A percentile compares a stretch with the other conserved stretches of the same genome.
Evolutionary conservation across 352 stramenopile genomes (phyloP).

Genomic region (Phytophthora citricola): DNA sequence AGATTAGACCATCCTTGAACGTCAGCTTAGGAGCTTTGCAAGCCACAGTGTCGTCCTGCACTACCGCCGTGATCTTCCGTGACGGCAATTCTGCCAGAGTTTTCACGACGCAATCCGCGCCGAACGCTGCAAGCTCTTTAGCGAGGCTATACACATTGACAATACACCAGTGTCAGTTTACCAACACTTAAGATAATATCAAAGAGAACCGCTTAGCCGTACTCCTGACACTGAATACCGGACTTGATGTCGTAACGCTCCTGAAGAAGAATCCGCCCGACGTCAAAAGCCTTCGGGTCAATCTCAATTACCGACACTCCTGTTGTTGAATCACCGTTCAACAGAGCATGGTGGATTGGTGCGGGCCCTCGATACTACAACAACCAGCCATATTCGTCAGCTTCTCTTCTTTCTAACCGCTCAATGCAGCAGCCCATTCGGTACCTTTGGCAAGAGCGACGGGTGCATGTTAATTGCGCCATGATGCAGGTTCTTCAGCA

Average conservation of each 20-base stretch:
- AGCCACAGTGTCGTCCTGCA: slow-evolving; percentile 63
- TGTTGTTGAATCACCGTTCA: slow-evolving; percentile 78
- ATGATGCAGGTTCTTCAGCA: slow-evolving; percentile 68
- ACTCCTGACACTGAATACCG: slow-evolving; percentile 63
- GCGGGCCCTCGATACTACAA: slow-evolving; percentile 79
- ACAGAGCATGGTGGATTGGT: slow-evolving; percentile 86
- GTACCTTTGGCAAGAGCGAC: slow-evolving; percentile 81
- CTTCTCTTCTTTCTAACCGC: neutral
- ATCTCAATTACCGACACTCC: slow-evolving; percentile 90
- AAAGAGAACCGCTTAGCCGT: neutral
- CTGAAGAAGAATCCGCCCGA: slow-evolving; percentile 79
- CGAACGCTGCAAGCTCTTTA: slow-evolving; percentile 55
- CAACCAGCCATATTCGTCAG: slow-evolving; percentile 9
- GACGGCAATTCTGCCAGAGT: slow-evolving; percentile 57
- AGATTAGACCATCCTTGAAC: slow-evolving; percentile 61
- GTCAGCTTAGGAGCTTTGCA: slow-evolving; percentile 78
- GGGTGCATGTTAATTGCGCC: slow-evolving; percentile 92
- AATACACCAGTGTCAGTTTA: slow-evolving; percentile 6
- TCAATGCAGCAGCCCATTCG: neutral
- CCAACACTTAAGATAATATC: neutral
- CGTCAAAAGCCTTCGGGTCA: slow-evolving; percentile 83
- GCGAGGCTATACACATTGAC: slow-evolving; percentile 40
- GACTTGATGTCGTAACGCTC: slow-evolving; percentile 51
- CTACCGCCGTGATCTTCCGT: slow-evolving; percentile 51
- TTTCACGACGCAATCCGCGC: slow-evolving; percentile 74